Conservation (phyloP, 129 eudicot genomes). For the Tagetes erecta region DNA sequence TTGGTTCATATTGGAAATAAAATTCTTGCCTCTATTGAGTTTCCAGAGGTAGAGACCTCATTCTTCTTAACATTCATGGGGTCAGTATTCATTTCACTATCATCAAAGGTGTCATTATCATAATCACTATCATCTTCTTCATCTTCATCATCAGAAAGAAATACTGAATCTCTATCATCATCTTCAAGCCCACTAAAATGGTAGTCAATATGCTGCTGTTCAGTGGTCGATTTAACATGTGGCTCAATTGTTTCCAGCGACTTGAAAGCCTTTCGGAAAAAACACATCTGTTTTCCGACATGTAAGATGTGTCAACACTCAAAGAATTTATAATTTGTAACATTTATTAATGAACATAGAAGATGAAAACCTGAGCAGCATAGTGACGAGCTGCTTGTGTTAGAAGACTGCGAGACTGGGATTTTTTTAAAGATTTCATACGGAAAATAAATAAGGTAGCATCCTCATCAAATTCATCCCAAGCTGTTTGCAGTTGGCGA, state of each 20-base stretch:
- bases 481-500: constrained; percentile 63
- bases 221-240: constrained; percentile 60
- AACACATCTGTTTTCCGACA: constrained; percentile 54
- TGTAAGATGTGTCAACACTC: constrained; percentile 24
- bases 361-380: constrained; percentile 78
- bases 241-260: constrained; percentile 83
- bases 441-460: constrained; percentile 76
- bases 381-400: constrained; percentile 93
- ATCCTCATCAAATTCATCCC: constrained; percentile 74
- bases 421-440: constrained; percentile 79
- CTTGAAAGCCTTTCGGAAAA: constrained; percentile 67
- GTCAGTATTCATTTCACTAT: constrained; percentile 62
- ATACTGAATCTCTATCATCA: constrained; percentile 46
- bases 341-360: neutral
- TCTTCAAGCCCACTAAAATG: constrained; percentile 74
- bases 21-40: constrained; percentile 63
- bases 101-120: constrained; percentile 44
- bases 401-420: constrained; percentile 84
- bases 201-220: constrained; percentile 79
- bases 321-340: neutral
- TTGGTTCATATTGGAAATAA: constrained; percentile 9
- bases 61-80: constrained; percentile 32
- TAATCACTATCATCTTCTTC: constrained; percentile 42
- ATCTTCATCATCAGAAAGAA: constrained; percentile 44
- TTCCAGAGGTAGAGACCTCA: constrained; percentile 41